Evolutionary conservation across 2,329 filamentous ascomycete genomes (phyloP).

Genomic region (Gremmenia infestans): DNA sequence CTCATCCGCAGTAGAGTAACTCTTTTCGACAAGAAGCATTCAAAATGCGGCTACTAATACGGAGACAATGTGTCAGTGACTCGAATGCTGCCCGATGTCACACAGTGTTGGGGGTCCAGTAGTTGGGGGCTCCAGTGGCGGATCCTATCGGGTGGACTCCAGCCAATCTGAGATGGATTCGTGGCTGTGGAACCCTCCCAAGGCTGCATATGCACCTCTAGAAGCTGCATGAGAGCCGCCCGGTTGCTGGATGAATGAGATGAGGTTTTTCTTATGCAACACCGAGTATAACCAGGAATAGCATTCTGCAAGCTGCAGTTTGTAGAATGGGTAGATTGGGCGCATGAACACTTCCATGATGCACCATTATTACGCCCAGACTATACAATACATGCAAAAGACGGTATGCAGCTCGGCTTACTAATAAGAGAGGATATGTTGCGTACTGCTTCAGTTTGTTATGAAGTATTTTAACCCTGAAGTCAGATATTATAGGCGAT

Average conservation of each 20-base stretch:
- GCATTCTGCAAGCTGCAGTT: background rate
- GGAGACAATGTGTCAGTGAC: background rate
- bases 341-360: slow-evolving; percentile 3
- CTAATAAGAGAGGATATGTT: background rate
- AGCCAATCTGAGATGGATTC: slow-evolving; percentile 14
- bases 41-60: background rate
- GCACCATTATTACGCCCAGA: background rate
- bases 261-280: background rate
- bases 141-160: slow-evolving; percentile 4
- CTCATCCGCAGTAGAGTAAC: slow-evolving; percentile 2
- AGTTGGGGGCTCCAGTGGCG: background rate
- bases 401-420: background rate
- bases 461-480: background rate
- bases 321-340: background rate
- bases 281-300: background rate
- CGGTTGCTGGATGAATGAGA: background rate
- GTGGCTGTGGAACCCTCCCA: slow-evolving; percentile 15
- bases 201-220: slow-evolving; percentile 1
- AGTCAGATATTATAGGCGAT: background rate
- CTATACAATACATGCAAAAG: background rate
- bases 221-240: background rate
- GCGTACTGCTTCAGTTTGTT: background rate
- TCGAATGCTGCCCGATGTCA: slow-evolving; percentile 14
- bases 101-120: background rate
- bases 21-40: background rate